Evolutionary conservation across 2,329 filamentous ascomycete species (phyloP), one percentile per base, ranked within the genome.

Genomic region (Verticillium tricorpus): DNA sequence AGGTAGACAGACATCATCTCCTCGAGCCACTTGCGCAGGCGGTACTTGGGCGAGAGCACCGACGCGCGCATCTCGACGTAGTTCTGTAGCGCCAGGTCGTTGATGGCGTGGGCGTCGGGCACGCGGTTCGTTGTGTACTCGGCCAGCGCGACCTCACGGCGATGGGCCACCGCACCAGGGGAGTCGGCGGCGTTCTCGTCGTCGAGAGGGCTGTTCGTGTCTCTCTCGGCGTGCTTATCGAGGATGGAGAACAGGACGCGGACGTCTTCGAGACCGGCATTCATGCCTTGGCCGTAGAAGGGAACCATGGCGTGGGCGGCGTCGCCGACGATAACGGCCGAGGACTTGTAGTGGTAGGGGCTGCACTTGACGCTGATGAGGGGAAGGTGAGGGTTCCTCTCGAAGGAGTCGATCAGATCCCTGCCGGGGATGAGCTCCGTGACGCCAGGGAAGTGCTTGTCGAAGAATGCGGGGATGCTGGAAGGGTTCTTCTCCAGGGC

Each of bases 281-380:
- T 99, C 88, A 99, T 96, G 40, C 95, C 95, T 74, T 99, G 95
- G 0, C 95, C 95, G 74, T 98, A 99, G 76, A 99, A 99, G 0
- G 95, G 95, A 0, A 99, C 93, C 89, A 99, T 97, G 62, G 96
- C 95, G 73, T 99, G 95, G 0, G 95, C 93, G 8, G 95, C 93
- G 72, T 99, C 95, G 62, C 95, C 95, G 39, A 99, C 73, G 57
- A 99, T 92, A 63, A 96, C 92, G 35, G 85, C 92, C 0, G 88
- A 90, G 28, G 87, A 86, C 58, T 78, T 81, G 77, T 86, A 92
- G 78, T 97, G 92, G 76, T 98, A 91, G 0, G 95, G 95, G 19
- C 85, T 85, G 78, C 93, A 97, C 76, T 97, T 98, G 72, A 99
- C 90, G 72, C 86, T 95, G 72, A 99, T 95, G 7, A 99, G 82